Base-by-base conservation (phyloP, 1,139 yeast genomes). In the Arxiozyma slooffiae region DNA sequence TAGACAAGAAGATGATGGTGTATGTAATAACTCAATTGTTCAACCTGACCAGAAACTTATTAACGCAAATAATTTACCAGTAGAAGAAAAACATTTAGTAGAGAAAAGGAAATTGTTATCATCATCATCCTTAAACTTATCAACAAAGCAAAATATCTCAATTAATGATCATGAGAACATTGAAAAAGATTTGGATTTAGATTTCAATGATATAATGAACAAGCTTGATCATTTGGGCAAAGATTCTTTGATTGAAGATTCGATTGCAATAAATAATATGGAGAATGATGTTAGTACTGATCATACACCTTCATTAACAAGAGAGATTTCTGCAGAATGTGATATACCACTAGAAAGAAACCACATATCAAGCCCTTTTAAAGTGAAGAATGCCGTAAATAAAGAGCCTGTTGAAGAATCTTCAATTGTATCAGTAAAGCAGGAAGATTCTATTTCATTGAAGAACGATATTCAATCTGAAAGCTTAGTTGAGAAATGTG, bases 361-460 rank as follows among this genome's bases (percentile, higher is more conserved):
- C 21, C 48, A 58, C 45, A 55, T 58, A 18, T 52, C 44, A 8
- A 59, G 61, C 46, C 63, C 62, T 1, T 57, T 59, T 45, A 59
- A 57, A 44, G 55, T 56, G 2, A 21, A 44, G 2, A 52, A 48
- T 41, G 42, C 54, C 5, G 22, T 21, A 16, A 48, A 48, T 23
- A 20, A 43, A 18, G 23, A 37, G 24, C 41, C 7, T 30, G 11
- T 41, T 1, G 14, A 23, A 23, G 23, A 41, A 17, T 11, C 18
- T 16, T 41, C 44, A 4, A 41, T 26, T 26, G 14, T 18, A 4
- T 34, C 39, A 1, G 20, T 8, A 17, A 14, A 42, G 20, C 38
- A 42, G 6, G 45, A 34, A 34, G 21, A 20, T 17, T 6, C 11
- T 39, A 14, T 20, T 39, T 2, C 21, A 34, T 11, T 8, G 14